Evolutionary conservation across 2,329 filamentous ascomycete species (phyloP).

Genomic region (Samsoniella hepiali): DNA sequence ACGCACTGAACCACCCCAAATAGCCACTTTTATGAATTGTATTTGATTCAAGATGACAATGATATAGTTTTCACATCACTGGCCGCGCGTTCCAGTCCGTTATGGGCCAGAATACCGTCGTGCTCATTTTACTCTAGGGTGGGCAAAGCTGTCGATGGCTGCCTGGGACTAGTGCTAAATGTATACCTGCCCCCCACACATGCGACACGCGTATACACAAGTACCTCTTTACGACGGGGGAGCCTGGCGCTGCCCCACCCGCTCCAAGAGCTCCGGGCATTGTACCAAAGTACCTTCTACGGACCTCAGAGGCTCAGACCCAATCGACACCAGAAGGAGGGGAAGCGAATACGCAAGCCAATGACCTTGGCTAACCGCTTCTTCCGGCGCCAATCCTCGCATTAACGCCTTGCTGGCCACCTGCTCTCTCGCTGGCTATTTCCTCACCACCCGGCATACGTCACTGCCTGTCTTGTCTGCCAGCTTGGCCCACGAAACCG

Average conservation of each 20-base stretch:
- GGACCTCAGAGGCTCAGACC: not conserved
- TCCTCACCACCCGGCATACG: not conserved
- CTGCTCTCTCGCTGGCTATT: not conserved
- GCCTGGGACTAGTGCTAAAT: not conserved
- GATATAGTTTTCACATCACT: not conserved
- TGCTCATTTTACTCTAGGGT: conserved; percentile 1
- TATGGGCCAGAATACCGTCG: not conserved
- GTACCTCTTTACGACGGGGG: not conserved
- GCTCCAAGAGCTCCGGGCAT: not conserved
- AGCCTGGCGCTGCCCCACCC: not conserved
- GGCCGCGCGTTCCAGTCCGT: not conserved
- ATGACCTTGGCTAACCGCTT: conserved; percentile 6
- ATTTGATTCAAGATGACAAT: not conserved
- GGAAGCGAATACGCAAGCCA: conserved; percentile 3
- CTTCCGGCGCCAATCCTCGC: conserved; percentile 11
- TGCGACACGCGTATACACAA: not conserved
- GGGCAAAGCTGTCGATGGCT: not conserved
- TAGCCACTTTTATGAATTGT: too few relatives aligned
- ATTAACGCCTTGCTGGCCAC: conserved; percentile 1
- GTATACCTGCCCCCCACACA: not conserved
- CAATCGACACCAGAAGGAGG: conserved; percentile 4
- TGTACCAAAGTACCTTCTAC: not conserved
- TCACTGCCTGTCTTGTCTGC: not conserved
- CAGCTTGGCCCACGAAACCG: not conserved
- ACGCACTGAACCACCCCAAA: not conserved